These are phyloP conservation scores for Starmerella geochares DNA, from an alignment of 805 yeast genomes.

Conservation along the genomic window DNA sequence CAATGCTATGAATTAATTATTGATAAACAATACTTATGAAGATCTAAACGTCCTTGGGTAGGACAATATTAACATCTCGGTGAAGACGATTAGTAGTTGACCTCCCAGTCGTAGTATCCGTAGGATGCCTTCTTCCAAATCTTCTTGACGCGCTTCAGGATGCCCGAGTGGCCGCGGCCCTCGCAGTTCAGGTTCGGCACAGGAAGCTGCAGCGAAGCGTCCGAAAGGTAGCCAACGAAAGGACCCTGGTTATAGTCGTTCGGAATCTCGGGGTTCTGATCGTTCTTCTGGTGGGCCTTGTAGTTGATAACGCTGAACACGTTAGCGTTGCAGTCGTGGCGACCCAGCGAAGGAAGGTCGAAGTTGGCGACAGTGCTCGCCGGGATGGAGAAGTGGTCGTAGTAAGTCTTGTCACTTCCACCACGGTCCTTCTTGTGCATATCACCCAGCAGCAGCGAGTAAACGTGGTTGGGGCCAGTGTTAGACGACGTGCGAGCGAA, in stretches of 20 bases:
- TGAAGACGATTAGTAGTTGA: slow-evolving; percentile 17
- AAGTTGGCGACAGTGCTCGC: slow-evolving; percentile 45
- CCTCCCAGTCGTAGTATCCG: slow-evolving; percentile 27
- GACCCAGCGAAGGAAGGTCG: slow-evolving; percentile 42
- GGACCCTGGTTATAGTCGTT: slow-evolving; percentile 26
- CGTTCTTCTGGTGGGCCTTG: slow-evolving; percentile 24
- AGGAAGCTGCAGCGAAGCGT: slow-evolving; percentile 21
- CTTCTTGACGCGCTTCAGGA: slow-evolving; percentile 25
- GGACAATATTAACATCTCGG: slow-evolving; percentile 1
- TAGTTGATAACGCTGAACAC: slow-evolving; percentile 39
- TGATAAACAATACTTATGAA: slow-evolving; percentile 1
- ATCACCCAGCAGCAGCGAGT: slow-evolving; percentile 41
- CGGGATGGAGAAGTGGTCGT: slow-evolving; percentile 44
- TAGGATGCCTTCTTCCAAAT: slow-evolving; percentile 27
- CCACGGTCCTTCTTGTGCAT: slow-evolving; percentile 37
- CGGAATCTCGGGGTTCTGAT: slow-evolving; percentile 20
- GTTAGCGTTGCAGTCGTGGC: slow-evolving; percentile 43
- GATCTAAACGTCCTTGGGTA: slow-evolving; percentile 4
- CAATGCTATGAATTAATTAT: slow-evolving; percentile 8
- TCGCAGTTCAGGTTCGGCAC: slow-evolving; percentile 30
- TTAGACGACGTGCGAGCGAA: slow-evolving; percentile 43
- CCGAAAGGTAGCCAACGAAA: slow-evolving; percentile 25
- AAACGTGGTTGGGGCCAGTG: slow-evolving; percentile 39
- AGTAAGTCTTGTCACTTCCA: slow-evolving; percentile 40
- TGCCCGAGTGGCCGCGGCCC: slow-evolving; percentile 29